Evolutionary conservation across 805 yeast species (phyloP).

Genomic region (Tetrapisispora namnaoensis): DNA sequence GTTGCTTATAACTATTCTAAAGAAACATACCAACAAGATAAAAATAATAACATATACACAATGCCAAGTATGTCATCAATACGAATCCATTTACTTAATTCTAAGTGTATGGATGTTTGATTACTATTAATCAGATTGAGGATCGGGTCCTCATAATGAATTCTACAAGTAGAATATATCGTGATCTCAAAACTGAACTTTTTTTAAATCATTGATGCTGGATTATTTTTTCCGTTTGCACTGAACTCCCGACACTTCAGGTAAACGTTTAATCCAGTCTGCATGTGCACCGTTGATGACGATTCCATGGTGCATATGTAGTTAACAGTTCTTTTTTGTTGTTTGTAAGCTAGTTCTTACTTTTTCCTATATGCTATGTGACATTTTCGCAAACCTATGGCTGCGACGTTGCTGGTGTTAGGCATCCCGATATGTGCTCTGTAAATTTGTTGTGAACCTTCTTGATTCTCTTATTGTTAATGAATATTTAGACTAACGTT

Average conservation of each 20-base stretch:
- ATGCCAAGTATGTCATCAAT: conserved; percentile 5
- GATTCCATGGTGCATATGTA: no score
- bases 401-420: no score
- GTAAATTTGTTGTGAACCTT: conserved; percentile 11
- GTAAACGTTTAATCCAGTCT: conserved; percentile 8
- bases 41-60: background rate
- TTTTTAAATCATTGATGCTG: background rate
- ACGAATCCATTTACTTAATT: background rate
- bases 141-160: conserved; percentile 62
- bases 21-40: no score
- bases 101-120: background rate
- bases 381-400: background rate
- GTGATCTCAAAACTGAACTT: background rate
- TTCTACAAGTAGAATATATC: background rate
- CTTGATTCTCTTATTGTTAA: conserved; percentile 5
- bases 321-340: no score
- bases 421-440: conserved; percentile 1
- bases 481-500: conserved; percentile 1
- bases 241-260: conserved; percentile 90
- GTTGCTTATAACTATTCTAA: no score
- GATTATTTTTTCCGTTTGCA: conserved; percentile 30
- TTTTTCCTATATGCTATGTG: background rate
- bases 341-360: no score
- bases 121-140: conserved; percentile 33
- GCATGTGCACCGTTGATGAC: background rate